Percentiles rank a stretch among this genome's conserved stretches.
Conservation (phyloP, 441 rosid species). For the Melastoma candidum region DNA sequence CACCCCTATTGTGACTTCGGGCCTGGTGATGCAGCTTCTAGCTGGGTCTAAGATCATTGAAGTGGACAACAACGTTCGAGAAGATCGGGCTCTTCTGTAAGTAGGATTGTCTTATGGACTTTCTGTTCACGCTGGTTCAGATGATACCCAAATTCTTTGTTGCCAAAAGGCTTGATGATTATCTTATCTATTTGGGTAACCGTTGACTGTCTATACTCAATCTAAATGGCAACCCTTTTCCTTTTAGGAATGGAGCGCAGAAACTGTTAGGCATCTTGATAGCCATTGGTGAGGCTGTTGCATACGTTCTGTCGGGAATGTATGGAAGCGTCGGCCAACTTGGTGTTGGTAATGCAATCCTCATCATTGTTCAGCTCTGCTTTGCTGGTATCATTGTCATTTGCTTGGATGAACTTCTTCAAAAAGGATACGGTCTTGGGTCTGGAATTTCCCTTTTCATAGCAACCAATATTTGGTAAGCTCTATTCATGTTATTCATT, state of each 20-base stretch:
- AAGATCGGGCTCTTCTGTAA: constrained; percentile 79
- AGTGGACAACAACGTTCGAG: constrained; percentile 85
- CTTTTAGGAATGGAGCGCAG: constrained; percentile 68
- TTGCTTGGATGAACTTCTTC: constrained; percentile 87
- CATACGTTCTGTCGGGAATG: constrained; percentile 90
- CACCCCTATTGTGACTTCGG: constrained; percentile 85
- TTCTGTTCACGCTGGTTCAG: not conserved
- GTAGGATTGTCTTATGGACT: constrained; percentile 11
- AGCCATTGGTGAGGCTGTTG: constrained; percentile 89
- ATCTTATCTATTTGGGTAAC: too few species aligned
- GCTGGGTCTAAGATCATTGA: constrained; percentile 79
- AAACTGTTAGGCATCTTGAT: constrained; percentile 76
- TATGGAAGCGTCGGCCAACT: constrained; percentile 80
- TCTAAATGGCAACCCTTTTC: not conserved
- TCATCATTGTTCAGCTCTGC: constrained; percentile 78
- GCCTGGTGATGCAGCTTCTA: constrained; percentile 76
- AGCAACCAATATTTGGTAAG: constrained; percentile 88
- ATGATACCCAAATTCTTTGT: too few species aligned
- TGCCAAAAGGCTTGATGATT: too few species aligned
- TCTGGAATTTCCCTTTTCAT: constrained; percentile 95
- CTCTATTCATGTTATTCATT: constrained; percentile 1
- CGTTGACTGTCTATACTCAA: too few species aligned
- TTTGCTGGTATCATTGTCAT: constrained; percentile 90
- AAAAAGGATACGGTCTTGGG: constrained; percentile 87
- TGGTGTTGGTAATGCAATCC: constrained; percentile 90